phyloP scores from a whole-genome alignment of 129 eudicot genomes.

The Arctium lappa region DNA sequence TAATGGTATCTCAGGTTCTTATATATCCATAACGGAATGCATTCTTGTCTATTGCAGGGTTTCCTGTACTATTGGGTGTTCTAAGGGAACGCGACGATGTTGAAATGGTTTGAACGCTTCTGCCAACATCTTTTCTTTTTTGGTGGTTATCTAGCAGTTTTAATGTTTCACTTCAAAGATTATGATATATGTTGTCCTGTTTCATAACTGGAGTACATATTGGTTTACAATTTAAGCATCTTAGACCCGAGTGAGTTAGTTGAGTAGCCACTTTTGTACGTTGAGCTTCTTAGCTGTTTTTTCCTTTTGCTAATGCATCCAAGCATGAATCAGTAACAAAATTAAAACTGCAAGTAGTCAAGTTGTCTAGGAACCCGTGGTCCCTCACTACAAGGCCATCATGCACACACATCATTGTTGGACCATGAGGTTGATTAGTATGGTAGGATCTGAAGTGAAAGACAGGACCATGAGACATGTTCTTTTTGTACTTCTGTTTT shows the following conservation, averaged over 20 bases:
- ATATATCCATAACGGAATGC: background rate
- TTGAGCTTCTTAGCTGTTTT: background rate
- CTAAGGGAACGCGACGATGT: constrained; percentile 87
- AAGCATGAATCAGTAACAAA: background rate
- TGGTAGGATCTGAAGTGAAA: background rate
- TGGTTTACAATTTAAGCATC: background rate
- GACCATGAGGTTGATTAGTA: background rate
- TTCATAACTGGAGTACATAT: background rate
- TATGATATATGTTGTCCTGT: background rate
- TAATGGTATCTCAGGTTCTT: background rate
- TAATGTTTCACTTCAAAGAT: constrained; percentile 4
- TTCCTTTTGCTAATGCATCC: background rate
- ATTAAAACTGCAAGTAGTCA: background rate
- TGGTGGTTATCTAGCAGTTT: constrained; percentile 10
- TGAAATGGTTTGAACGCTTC: constrained; percentile 74
- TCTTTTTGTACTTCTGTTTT: background rate
- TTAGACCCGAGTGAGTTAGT: background rate
- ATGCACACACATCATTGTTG: background rate
- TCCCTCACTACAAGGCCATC: background rate
- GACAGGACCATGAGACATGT: background rate
- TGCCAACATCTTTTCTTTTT: constrained; percentile 3
- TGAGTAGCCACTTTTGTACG: constrained; percentile 3
- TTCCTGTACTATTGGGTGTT: constrained; percentile 82
- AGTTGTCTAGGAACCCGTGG: background rate
- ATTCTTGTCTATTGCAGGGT: constrained; percentile 49